A percentile compares a stretch with the other conserved stretches of the same genome.
Conservation (phyloP, 2,329 filamentous ascomycete genomes). For the Stemphylium beticola region DNA sequence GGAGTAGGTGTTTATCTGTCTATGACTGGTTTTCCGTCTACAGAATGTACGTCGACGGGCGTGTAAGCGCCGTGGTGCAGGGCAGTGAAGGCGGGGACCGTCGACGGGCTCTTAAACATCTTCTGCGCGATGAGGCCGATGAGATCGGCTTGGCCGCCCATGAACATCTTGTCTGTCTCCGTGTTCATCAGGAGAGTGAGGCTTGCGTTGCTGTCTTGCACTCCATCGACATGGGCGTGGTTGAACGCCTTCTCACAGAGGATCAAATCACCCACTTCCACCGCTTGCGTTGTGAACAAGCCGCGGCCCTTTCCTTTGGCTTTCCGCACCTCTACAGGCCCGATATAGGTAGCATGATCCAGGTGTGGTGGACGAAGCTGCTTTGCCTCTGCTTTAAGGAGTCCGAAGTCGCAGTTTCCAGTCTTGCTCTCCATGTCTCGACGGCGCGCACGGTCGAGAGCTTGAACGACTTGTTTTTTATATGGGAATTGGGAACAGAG, state of each 20-base stretch:
- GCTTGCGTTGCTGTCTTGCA: constrained; percentile 10
- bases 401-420: constrained; percentile 47
- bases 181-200: constrained; percentile 49
- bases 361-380: constrained; percentile 50
- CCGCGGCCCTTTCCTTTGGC: constrained; percentile 54
- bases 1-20: constrained; percentile 44
- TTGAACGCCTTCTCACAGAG: constrained; percentile 62
- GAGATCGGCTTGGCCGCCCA: constrained; percentile 53
- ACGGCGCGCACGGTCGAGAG: constrained; percentile 23
- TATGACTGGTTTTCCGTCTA: constrained; percentile 52
- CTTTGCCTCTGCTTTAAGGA: constrained; percentile 48
- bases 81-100: constrained; percentile 43
- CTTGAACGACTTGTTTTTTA: constrained; percentile 36
- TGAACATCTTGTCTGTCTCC: constrained; percentile 35
- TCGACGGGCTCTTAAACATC: constrained; percentile 51
- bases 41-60: constrained; percentile 22
- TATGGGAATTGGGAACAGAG: constrained; percentile 38
- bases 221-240: constrained; percentile 44
- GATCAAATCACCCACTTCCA: constrained; percentile 40
- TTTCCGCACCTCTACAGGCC: constrained; percentile 49
- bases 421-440: constrained; percentile 44
- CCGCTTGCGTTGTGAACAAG: constrained; percentile 56
- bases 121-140: constrained; percentile 55
- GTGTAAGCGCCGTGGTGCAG: constrained; percentile 50
- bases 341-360: constrained; percentile 57